Percentiles rank a stretch among this genome's conserved stretches.
phyloP scores from a whole-genome alignment of 2,329 filamentous ascomycete genomes.

The Phyllosticta paracitricarpa region DNA sequence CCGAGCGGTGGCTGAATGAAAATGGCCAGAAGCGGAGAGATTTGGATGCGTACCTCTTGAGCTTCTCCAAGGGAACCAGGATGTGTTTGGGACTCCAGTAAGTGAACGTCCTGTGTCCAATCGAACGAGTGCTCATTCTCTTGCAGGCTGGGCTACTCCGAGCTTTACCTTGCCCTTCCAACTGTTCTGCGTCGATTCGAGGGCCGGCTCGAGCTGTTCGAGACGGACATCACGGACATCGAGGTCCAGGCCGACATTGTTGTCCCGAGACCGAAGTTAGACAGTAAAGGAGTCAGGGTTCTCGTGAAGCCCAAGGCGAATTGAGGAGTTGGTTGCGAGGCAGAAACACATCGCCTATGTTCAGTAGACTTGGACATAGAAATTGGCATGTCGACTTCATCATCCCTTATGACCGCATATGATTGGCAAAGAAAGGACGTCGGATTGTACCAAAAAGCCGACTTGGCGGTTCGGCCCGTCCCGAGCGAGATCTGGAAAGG shows the following conservation, averaged over 20 bases:
- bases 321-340: too few relatives aligned
- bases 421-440: background rate
- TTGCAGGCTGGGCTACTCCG: constrained; percentile 9
- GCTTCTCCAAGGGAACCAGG: constrained; percentile 23
- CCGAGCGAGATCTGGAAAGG: background rate
- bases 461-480: background rate
- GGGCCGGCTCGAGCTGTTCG: constrained; percentile 10
- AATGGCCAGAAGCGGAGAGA: constrained; percentile 9
- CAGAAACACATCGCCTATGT: too few relatives aligned
- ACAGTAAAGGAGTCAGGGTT: constrained; percentile 28
- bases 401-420: background rate
- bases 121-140: background rate
- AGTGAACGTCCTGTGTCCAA: background rate
- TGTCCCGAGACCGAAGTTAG: constrained; percentile 23
- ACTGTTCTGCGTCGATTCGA: constrained; percentile 11
- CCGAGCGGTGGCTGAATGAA: constrained; percentile 23
- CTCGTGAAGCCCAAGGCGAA: constrained; percentile 20
- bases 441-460: background rate
- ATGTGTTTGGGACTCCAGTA: constrained; percentile 25
- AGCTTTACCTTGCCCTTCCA: constrained; percentile 12
- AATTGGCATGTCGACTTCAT: background rate
- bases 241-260: constrained; percentile 29
- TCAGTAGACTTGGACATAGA: too few relatives aligned
- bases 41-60: constrained; percentile 20
- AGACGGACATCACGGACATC: constrained; percentile 21